A percentile compares a stretch with the other conserved stretches of the same genome.
Conservation (phyloP, 176 grass and related monocot species). For the Echinochloa phyllopogon region DNA sequence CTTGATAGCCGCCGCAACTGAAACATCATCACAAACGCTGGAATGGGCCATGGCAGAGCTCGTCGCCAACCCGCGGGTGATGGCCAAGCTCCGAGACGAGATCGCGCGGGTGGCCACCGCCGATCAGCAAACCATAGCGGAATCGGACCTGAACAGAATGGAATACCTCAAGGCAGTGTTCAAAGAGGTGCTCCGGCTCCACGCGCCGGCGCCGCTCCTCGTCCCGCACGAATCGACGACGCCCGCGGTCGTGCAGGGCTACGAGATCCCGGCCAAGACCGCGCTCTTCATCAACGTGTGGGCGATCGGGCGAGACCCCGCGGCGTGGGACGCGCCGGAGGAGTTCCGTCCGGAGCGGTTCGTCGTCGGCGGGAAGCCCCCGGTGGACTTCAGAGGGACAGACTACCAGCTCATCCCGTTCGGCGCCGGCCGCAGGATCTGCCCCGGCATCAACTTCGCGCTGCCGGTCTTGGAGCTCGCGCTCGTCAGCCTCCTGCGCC, state of each 20-base stretch:
- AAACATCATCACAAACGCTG: conserved; percentile 46
- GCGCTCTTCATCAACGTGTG: conserved; percentile 63
- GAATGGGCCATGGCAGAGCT: conserved; percentile 83
- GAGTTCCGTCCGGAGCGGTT: conserved; percentile 80
- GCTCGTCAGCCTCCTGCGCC: conserved; percentile 46
- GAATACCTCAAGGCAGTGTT: conserved; percentile 57
- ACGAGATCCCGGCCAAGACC: conserved; percentile 55
- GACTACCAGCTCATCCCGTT: conserved; percentile 70
- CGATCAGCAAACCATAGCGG: background rate
- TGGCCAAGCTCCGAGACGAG: conserved; percentile 59
- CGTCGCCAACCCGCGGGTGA: conserved; percentile 43
- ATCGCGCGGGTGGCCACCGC: background rate
- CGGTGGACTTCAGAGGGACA: conserved; percentile 52
- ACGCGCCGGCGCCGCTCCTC: conserved; percentile 65
- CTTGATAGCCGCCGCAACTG: conserved; percentile 65
- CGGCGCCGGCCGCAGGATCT: conserved; percentile 66
- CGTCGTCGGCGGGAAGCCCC: background rate
- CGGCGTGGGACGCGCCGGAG: conserved; percentile 57
- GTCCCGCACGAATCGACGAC: conserved; percentile 53
- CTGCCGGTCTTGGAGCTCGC: conserved; percentile 56
- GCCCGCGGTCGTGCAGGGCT: conserved; percentile 40
- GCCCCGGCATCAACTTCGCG: conserved; percentile 66
- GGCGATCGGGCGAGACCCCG: conserved; percentile 68
- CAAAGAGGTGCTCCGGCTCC: conserved; percentile 71
- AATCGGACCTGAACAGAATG: conserved; percentile 50